A percentile compares a stretch with the other conserved stretches of the same genome.
phyloP scores from a whole-genome alignment of 106 monocot species.

The Dioscorea zingiberensis region DNA sequence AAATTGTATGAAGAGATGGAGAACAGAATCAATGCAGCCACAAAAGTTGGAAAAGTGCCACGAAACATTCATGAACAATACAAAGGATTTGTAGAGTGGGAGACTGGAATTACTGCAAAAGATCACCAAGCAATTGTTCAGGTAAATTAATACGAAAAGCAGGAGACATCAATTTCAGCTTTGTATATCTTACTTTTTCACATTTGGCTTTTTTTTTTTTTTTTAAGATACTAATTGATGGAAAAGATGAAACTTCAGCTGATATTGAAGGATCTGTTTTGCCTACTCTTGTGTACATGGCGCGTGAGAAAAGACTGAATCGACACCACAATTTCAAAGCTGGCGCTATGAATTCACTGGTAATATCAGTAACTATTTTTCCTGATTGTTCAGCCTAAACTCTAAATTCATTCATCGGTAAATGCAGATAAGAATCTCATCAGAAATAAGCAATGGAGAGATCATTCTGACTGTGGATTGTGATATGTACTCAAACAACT shows the following conservation, averaged over 20 bases:
- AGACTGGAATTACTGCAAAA: slow-evolving; percentile 1
- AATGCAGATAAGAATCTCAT: slow-evolving; percentile 60
- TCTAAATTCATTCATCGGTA: too few relatives aligned
- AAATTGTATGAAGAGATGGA: slow-evolving; percentile 50
- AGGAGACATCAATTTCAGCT: background rate
- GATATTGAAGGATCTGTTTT: slow-evolving; percentile 30
- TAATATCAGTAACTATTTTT: slow-evolving; percentile 9
- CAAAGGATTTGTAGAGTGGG: slow-evolving; percentile 43
- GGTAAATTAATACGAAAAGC: slow-evolving; percentile 7
- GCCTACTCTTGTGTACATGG: slow-evolving; percentile 77
- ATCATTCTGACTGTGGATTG: slow-evolving; percentile 69
- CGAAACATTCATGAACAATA: slow-evolving; percentile 26
- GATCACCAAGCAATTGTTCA: slow-evolving; percentile 54
- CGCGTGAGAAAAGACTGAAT: slow-evolving; percentile 62
- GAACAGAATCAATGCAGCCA: slow-evolving; percentile 19
- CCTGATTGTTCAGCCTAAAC: background rate
- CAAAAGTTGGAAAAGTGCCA: slow-evolving; percentile 17
- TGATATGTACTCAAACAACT: slow-evolving; percentile 72
- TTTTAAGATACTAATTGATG: slow-evolving; percentile 59
- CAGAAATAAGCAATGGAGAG: slow-evolving; percentile 62
- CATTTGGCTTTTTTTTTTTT: background rate
- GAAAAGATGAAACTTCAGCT: slow-evolving; percentile 28
- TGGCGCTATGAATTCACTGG: slow-evolving; percentile 73
- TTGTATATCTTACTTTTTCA: background rate
- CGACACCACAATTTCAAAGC: slow-evolving; percentile 75